These are phyloP conservation scores for Mollisiaceae sp. DNA, from an alignment of 2,329 filamentous ascomycete genomes.

Conservation along the genomic window DNA sequence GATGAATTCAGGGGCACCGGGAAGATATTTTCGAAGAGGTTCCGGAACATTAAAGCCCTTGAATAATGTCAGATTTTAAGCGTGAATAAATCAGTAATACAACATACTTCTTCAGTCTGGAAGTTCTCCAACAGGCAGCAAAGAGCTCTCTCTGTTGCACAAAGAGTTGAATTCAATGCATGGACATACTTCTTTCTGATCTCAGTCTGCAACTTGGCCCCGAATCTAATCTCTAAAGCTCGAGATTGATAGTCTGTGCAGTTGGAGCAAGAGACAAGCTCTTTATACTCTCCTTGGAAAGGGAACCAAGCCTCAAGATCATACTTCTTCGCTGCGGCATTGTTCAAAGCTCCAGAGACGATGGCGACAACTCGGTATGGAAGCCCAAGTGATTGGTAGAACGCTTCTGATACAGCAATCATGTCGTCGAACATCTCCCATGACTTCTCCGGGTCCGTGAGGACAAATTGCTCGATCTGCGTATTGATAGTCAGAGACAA, in stretches of 20 bases:
- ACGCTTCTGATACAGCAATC: slow-evolving; percentile 89
- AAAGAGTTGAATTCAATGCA: slow-evolving; percentile 86
- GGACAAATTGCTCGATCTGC: slow-evolving; percentile 77
- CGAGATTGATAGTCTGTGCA: slow-evolving; percentile 98
- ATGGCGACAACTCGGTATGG: slow-evolving; percentile 94
- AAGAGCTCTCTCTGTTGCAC: slow-evolving; percentile 87
- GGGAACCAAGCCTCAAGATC: slow-evolving; percentile 97
- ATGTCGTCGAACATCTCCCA: slow-evolving; percentile 95
- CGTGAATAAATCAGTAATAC: background rate
- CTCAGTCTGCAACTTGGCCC: slow-evolving; percentile 84
- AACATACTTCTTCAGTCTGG: slow-evolving; percentile 79
- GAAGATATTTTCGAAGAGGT: slow-evolving; percentile 86
- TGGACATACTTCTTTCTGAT: slow-evolving; percentile 93
- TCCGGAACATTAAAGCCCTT: slow-evolving; percentile 81
- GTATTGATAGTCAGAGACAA: slow-evolving; percentile 35
- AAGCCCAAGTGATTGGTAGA: slow-evolving; percentile 87
- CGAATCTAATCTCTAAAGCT: slow-evolving; percentile 90
- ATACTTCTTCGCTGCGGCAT: slow-evolving; percentile 87
- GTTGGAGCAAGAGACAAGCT: slow-evolving; percentile 96
- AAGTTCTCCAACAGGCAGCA: slow-evolving; percentile 98
- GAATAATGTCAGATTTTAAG: slow-evolving; percentile 32
- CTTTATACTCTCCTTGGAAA: slow-evolving; percentile 97
- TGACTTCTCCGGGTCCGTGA: slow-evolving; percentile 85
- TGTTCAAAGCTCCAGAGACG: slow-evolving; percentile 94
- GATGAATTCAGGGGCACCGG: slow-evolving; percentile 86